Evolutionary conservation across 2,329 filamentous ascomycete genomes (phyloP), one percentile per base, ranked within the genome.

Genomic region (Diaporthe sp.): DNA sequence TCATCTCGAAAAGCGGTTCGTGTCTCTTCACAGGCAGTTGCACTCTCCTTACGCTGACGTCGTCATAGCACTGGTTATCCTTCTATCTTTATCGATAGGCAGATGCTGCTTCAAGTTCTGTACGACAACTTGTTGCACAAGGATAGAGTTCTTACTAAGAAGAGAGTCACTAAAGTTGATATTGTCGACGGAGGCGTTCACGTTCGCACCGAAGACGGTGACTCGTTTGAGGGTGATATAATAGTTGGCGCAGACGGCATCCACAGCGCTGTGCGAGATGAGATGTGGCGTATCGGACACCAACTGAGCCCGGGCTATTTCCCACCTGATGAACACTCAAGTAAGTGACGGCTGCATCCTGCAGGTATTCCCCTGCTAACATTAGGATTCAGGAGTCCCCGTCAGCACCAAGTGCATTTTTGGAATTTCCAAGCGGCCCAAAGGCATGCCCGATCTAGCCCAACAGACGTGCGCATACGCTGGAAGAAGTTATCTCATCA

Each of bases 61-160:
- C 17, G 37, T 28, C 31, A 20, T 22, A 74, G 82, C 10, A 79
- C 82, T 49, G 81, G 81, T 28, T 86, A 85, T 73, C 78, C 78
- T 0, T 71, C 80, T 0, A 75, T 80, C 0, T 85, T 86, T 42
- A 77, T 86, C 4, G 84, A 86, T 71, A 80, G 85, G 0, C 82
- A 85, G 39, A 74, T 77, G 65, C 73, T 86, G 0, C 71, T 87
- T 0, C 76, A 83, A 60, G 73, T 80, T 0, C 73, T 87, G 0
- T 85, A 84, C 65, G 76, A 83, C 5, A 80, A 83, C 0, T 71
- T 86, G 0, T n/a, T 79, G 37, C 73, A 84, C 57, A 86, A 84
- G 53, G 77, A 81, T 1, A 83, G 81, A 13, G 77, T 86, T 3
- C 55, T 81, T 3, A 79, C 80, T 0, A 80, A 79, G 12, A 82